Evolutionary conservation across 257 asterid genomes (phyloP), one percentile per base, ranked within the genome.

Genomic region (Fraxinus quadrangulata): DNA sequence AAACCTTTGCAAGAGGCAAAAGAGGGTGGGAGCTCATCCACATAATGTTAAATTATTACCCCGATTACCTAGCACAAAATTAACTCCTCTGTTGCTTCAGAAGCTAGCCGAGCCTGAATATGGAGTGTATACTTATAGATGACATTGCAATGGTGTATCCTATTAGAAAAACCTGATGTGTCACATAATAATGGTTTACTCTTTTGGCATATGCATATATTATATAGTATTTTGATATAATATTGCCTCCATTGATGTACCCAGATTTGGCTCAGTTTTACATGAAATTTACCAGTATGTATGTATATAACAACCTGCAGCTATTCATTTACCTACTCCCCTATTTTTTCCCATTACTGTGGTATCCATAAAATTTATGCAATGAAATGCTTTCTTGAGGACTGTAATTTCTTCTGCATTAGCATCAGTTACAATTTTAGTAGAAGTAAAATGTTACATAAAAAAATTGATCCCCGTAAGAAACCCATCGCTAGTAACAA

Each of bases 41-140:
- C 51, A 5, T 61, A 56, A 17, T 37, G 59, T 78, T 39, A 78
- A 73, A 72, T 16, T 83, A 36, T 36, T 36, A 8, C 90, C 92
- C 5, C 74, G 72, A 36, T 36, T 36, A 36, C 39, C 7, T 36
- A 1, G 9, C 39, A 36, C 9, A 11, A 63, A 63, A 63, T 21
- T 63, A 9, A 78, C 88, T 8, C 77, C 92, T 26, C 74, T 89
- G 19, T 80, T 87, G 77, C 91, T 81, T 78, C 92, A 84, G 86
- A 89, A 91, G 82, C 94, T 94, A 9, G 69, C 89, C 4, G 93
- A 91, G 80, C 93, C 90, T 9, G 91, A 87, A 5, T 66, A 83
- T 63, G 40, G 17, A 2, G 7, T 1, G 30, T 63, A 63, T 19
- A 19, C 65, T 54, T 54, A 21, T 6, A 19, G 65, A 5, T 4